Evolutionary conservation across 1,284 basidiomycete genomes (phyloP).

Genomic region (Cystobasidium sp.): DNA sequence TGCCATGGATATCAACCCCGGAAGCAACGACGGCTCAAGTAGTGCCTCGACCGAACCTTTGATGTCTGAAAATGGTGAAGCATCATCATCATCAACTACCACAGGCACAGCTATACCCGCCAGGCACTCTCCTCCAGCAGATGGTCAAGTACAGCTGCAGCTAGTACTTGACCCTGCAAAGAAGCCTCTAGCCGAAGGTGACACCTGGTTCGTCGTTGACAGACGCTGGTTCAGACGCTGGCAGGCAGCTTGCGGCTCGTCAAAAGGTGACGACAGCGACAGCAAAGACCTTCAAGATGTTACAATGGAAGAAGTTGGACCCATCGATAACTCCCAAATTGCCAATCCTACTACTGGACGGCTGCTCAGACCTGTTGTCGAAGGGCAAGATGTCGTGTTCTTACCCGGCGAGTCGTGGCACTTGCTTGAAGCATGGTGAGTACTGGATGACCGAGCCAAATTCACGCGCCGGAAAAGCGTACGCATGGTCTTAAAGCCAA

Average conservation of each 20-base stretch:
- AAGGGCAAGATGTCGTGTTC: constrained; percentile 77
- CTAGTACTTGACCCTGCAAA: constrained; percentile 7
- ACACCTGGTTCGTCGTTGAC: constrained; percentile 78
- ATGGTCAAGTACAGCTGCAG: constrained; percentile 30
- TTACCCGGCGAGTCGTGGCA: constrained; percentile 76
- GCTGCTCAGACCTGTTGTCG: constrained; percentile 59
- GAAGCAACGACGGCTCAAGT: constrained; percentile 28
- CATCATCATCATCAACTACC: neutral
- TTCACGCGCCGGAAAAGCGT: constrained; percentile 38
- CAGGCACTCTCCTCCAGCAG: constrained; percentile 9
- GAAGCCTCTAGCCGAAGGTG: constrained; percentile 64
- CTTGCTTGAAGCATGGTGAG: constrained; percentile 70
- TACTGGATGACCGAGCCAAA: constrained; percentile 68
- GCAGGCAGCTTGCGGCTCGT: constrained; percentile 66
- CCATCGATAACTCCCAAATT: constrained; percentile 73
- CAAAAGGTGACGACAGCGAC: constrained; percentile 64
- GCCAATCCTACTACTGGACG: constrained; percentile 59
- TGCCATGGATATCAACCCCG: constrained; percentile 43
- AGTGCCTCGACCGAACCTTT: constrained; percentile 39
- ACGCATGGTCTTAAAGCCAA: neutral
- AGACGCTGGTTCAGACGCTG: constrained; percentile 74
- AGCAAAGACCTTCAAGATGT: constrained; percentile 51
- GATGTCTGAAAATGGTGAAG: constrained; percentile 22
- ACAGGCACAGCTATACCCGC: neutral
- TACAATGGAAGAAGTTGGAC: constrained; percentile 63